Percentiles rank a stretch among this genome's conserved stretches.
Conservation (phyloP, 805 yeast species). For the Metschnikowia cubensis region DNA sequence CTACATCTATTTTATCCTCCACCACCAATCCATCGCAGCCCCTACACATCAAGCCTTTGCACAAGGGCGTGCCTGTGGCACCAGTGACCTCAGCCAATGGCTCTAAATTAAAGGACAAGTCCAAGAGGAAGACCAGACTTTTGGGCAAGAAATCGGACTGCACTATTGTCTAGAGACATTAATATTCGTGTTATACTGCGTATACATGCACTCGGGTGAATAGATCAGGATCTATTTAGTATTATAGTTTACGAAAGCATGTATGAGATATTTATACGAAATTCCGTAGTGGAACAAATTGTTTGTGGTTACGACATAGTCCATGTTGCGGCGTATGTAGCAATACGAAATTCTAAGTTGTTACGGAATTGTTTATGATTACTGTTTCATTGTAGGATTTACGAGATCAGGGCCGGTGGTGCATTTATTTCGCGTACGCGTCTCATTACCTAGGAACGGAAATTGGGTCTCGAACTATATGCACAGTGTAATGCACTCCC, state of each 20-base stretch:
- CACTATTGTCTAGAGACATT: not conserved
- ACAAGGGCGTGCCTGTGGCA: not conserved
- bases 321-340: not conserved
- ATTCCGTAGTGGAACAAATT: too few relatives aligned
- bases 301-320: too few relatives aligned
- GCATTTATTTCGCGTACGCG: conserved; percentile 1
- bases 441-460: conserved; percentile 3
- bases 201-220: not conserved
- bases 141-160: conserved; percentile 3
- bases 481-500: conserved; percentile 1
- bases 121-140: not conserved
- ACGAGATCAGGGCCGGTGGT: not conserved
- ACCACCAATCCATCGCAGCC: not conserved
- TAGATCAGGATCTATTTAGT: not conserved
- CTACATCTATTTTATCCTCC: conserved; percentile 6
- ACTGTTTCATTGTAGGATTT: not conserved
- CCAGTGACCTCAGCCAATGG: not conserved
- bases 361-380: too few relatives aligned
- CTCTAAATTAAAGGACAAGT: not conserved
- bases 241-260: not conserved
- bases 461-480: not conserved
- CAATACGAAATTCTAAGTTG: too few relatives aligned
- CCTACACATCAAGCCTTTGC: not conserved
- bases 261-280: not conserved
- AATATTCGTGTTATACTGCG: not conserved